These are phyloP conservation scores for Pachysolen tannophilus DNA, from an alignment of 805 yeast genomes.

Conservation along the genomic window DNA sequence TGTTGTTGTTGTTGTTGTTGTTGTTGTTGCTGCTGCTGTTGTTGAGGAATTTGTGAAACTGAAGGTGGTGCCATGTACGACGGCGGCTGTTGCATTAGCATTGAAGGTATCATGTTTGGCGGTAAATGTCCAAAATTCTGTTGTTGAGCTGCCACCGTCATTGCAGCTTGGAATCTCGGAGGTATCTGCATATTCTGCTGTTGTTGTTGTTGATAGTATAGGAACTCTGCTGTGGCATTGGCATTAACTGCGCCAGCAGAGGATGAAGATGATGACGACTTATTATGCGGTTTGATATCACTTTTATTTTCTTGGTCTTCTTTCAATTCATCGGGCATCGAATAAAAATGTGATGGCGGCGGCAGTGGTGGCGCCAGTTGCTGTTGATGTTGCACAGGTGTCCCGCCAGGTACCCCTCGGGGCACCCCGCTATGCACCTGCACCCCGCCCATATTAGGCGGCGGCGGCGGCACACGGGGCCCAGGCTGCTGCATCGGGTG, in stretches of 20 bases:
- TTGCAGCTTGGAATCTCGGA: slow-evolving; percentile 8
- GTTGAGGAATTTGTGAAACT: neutral
- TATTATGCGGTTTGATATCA: too few species aligned
- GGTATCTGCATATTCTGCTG: slow-evolving; percentile 5
- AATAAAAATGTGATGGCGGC: too few species aligned
- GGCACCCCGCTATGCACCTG: too few species aligned
- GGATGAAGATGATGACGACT: too few species aligned
- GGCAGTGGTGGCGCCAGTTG: neutral
- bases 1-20: slow-evolving; percentile 10
- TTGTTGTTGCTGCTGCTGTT: slow-evolving; percentile 4
- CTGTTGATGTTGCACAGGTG: neutral
- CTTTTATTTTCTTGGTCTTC: too few species aligned
- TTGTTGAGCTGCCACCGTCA: slow-evolving; percentile 6
- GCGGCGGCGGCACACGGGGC: too few species aligned
- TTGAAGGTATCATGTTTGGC: neutral
- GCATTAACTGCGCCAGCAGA: too few species aligned
- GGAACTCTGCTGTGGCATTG: slow-evolving; percentile 7
- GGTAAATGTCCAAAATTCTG: neutral
- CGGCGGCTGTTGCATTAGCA: too few species aligned
- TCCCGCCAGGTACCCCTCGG: too few species aligned
- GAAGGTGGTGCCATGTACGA: neutral
- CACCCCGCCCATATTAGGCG: too few species aligned
- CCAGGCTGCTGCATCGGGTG: too few species aligned
- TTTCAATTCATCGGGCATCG: too few species aligned
- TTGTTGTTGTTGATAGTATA: slow-evolving; percentile 7